Conservation (phyloP, 73 alveolate species). For the Paramecium sonneborni region DNA sequence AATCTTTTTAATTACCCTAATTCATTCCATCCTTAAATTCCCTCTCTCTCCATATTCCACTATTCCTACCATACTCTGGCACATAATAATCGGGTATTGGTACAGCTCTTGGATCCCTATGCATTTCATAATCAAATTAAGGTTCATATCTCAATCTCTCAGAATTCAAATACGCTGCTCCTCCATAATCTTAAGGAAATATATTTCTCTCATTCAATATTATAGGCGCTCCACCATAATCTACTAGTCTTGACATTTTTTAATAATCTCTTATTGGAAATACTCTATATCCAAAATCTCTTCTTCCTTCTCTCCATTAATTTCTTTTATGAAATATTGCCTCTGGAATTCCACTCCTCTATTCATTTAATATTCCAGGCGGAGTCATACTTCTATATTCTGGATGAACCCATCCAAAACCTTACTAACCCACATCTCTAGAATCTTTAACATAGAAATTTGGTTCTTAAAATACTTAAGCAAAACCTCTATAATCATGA, state of each 20-base stretch:
- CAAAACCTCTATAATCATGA: not conserved
- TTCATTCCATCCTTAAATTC: too few species aligned
- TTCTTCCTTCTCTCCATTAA: not conserved
- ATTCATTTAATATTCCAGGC: not conserved
- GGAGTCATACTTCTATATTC: slow-evolving; percentile 40
- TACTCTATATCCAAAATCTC: not conserved
- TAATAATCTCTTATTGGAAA: not conserved
- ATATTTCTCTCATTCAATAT: not conserved
- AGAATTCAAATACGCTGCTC: not conserved
- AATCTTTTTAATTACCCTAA: not conserved
- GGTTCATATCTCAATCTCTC: not conserved
- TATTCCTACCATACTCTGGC: not conserved
- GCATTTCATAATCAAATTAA: not conserved
- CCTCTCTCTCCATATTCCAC: not conserved
- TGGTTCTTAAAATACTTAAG: not conserved
- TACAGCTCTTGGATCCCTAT: not conserved
- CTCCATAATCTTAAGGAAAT: not conserved
- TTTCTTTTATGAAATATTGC: not conserved
- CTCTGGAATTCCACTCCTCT: not conserved
- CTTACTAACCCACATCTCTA: not conserved
- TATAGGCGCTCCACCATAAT: not conserved
- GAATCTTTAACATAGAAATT: not conserved
- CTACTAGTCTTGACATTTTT: not conserved
- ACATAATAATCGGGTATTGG: not conserved
- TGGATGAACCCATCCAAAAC: not conserved